Evolutionary conservation across 192 early-diverging fungal species (phyloP).

Genomic region (Physocladia obscura): DNA sequence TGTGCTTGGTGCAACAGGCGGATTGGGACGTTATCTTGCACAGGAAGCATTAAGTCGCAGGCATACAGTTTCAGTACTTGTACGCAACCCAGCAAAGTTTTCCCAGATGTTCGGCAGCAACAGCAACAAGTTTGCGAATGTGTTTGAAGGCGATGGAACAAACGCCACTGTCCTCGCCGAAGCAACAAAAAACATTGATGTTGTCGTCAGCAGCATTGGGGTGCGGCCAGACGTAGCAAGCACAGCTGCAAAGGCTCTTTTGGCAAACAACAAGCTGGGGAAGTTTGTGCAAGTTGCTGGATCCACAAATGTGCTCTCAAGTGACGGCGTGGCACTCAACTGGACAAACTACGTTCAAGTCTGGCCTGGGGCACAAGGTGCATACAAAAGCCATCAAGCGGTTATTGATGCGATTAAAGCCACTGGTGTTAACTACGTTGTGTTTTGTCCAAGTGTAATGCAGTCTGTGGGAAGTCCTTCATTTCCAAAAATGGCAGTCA

Average conservation of each 20-base stretch:
- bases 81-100: slow-evolving; percentile 10
- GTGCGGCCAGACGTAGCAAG: not conserved
- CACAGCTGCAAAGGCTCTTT: not conserved
- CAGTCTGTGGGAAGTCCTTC: not conserved
- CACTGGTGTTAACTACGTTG: slow-evolving; percentile 16
- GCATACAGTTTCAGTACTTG: slow-evolving; percentile 19
- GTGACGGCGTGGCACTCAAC: slow-evolving; percentile 5
- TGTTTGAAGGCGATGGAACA: not conserved
- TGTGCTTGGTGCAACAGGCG: slow-evolving; percentile 25
- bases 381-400: slow-evolving; percentile 8
- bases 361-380: slow-evolving; percentile 16
- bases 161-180: not conserved
- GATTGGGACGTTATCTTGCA: slow-evolving; percentile 2
- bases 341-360: not conserved
- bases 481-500: not conserved
- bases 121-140: not conserved
- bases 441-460: slow-evolving; percentile 24
- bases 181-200: not conserved
- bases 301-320: slow-evolving; percentile 12
- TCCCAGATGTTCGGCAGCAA: not conserved
- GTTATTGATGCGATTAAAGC: slow-evolving; percentile 17
- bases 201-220: slow-evolving; percentile 1
- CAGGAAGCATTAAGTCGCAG: slow-evolving; percentile 13
- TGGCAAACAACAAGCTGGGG: not conserved
- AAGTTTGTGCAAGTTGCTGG: slow-evolving; percentile 27